Base-by-base conservation (phyloP, 1,284 basidiomycete genomes). In the Boletellus deceptivus region DNA sequence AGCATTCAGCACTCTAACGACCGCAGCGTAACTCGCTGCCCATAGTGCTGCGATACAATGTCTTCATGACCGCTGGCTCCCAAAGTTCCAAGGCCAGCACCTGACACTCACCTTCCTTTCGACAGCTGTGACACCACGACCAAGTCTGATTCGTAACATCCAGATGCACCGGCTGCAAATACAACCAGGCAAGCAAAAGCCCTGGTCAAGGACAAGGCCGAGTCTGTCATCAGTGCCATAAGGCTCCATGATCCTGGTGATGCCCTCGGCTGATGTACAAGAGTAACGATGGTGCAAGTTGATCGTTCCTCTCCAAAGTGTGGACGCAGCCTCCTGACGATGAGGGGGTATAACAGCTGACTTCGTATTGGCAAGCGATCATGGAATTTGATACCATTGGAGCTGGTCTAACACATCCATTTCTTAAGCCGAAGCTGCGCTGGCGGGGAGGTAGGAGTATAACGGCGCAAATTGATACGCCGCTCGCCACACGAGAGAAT, bases 51-150 rank as follows among this genome's bases (percentile, higher is more conserved):
- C 11, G 10, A 11, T 11, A 5, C 3, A 42, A 47, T 54, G 50
- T 81, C 25, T 70, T 74, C 42, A 68, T 75, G 37, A 70, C 70
- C 9, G 73, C 83, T 6, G 25, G 22, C 38, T 40, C 3, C 13
- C 34, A 13, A 43, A 22, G 8, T 17, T 45, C 14, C 3, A 6
- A 3, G 9, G 20, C 8, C 4, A 17, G 38, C 46, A 11, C 25
- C n/a, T 36, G 37, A 24, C 6, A 20, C 36, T 46, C 3, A 34
- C 27, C 13, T 13, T 29, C 6, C 20, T 33, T 9, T 33, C 25
- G 25, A 25, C 25, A 25, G 25, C 25, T 25, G 25, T 25, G 25
- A 8, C 7, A 25, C 25, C 25, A 25, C 8, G 25, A 8, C 25
- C 25, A 9, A 25, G 24, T 25, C 24, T 25, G 24, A 25, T 9